Evolutionary conservation across 2,329 filamentous ascomycete species (phyloP), one percentile per base, ranked within the genome.

Genomic region (Parascedosporium putredinis): DNA sequence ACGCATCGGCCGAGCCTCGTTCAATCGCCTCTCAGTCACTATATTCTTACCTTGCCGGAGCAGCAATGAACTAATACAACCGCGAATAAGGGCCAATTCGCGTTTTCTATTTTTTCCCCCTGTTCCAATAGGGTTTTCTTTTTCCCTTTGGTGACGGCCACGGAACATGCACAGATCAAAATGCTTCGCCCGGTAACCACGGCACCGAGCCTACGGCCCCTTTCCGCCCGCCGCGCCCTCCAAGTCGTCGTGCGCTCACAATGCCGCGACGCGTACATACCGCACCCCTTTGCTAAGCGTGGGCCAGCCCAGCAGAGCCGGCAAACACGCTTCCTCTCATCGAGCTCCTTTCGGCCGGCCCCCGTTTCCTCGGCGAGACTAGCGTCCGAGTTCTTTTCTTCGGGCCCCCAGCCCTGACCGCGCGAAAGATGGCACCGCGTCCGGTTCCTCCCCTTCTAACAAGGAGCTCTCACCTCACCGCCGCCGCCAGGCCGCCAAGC

Each of bases 401-500:
- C 36, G 18, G 25, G 27, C 18, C 24, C 34, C 3, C 34, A 20
- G 38, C 5, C 23, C 46, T 20, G 27, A 22, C 22, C 18, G 25
- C 22, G 33, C 14, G 22, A 29, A 38, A 38, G 10, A 29, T 22
- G 38, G 33, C 33, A 9, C 33, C 22, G 7, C 33, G 18, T 33
- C 29, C 8, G 22, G 10, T 2, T 9, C 47, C 5, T 14, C 33
- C 10, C 20, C 46, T 25, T 36, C 22, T 6, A 40, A 27, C 22
- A 40, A 48, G 33, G 45, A 50, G 7, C 43, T 53, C 4, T 46
- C 23, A 5, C 52, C 53, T 8, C 54, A 55, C 31, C 47, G 54
- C 10, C 50, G 52, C 31, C 54, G 54, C 16, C 53, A 54, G 38
- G 31, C 51, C 8, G 49, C 51, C 23, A 51, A 52, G 16, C 52